Evolutionary conservation across 306 rosid species (phyloP).

Genomic region (Cyclanthera cordifolia): DNA sequence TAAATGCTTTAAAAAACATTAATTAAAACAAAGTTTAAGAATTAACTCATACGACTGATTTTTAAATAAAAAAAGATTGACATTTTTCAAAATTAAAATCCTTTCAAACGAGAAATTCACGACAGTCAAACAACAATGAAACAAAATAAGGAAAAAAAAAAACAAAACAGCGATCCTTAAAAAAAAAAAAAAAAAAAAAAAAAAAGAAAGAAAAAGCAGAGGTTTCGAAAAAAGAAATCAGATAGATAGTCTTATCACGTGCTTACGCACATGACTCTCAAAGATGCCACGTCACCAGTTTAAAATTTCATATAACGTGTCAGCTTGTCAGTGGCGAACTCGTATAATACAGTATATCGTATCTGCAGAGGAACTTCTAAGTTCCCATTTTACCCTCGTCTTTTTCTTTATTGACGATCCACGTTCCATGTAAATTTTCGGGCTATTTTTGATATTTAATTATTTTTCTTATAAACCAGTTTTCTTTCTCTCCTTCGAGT

Average conservation of each 20-base stretch:
- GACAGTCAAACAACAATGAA: not conserved
- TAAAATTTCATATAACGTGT: not conserved
- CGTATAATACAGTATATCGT: not conserved
- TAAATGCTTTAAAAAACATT: not conserved
- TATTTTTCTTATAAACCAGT: not conserved
- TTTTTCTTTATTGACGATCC: not conserved
- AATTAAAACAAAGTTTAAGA: not conserved
- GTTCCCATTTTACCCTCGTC: not conserved
- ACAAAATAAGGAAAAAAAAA: not conserved
- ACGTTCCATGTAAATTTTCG: constrained; percentile 9
- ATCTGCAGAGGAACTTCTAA: not conserved
- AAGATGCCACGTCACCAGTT: constrained; percentile 3
- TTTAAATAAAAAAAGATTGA: no score
- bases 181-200: not conserved
- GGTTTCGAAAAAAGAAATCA: not conserved
- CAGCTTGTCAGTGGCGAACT: not conserved
- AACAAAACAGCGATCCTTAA: no score
- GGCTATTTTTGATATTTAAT: not conserved
- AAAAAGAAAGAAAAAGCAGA: not conserved
- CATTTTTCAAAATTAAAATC: not conserved
- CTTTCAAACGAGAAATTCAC: not conserved
- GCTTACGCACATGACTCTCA: not conserved
- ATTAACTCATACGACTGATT: not conserved
- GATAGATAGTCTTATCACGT: not conserved
- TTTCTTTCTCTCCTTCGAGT: constrained; percentile 1